phyloP scores from a whole-genome alignment of 2,329 filamentous ascomycete genomes.

The Cyclaneusma minus region DNA sequence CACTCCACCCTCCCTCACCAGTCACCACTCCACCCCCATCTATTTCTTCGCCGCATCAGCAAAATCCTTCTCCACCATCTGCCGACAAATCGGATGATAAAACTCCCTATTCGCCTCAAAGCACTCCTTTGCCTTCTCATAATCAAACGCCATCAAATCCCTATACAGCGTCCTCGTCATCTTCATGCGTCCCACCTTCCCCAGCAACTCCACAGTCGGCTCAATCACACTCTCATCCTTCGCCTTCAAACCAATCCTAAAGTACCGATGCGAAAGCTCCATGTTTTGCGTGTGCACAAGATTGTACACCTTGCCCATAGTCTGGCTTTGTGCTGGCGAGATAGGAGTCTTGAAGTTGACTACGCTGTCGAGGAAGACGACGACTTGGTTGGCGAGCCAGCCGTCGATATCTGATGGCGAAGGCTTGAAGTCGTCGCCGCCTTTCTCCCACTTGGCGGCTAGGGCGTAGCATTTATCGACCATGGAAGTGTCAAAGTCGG shows the following conservation, averaged over 20 bases:
- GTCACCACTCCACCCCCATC: neutral
- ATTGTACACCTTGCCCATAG: slow-evolving; percentile 62
- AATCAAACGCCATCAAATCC: slow-evolving; percentile 58
- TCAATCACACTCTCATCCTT: slow-evolving; percentile 53
- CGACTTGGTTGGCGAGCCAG: slow-evolving; percentile 75
- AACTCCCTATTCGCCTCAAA: slow-evolving; percentile 83
- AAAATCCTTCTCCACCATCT: slow-evolving; percentile 77
- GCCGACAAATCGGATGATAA: slow-evolving; percentile 86
- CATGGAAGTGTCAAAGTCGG: slow-evolving; percentile 75
- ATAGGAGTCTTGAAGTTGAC: slow-evolving; percentile 41
- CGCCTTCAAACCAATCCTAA: slow-evolving; percentile 62
- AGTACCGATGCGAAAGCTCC: slow-evolving; percentile 71
- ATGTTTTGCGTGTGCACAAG: slow-evolving; percentile 67
- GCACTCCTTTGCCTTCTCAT: slow-evolving; percentile 59
- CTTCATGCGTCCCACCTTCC: slow-evolving; percentile 87
- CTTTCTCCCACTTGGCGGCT: slow-evolving; percentile 63
- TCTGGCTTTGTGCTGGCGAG: slow-evolving; percentile 45
- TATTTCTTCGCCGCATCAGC: slow-evolving; percentile 1
- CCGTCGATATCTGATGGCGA: slow-evolving; percentile 49
- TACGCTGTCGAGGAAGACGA: slow-evolving; percentile 77
- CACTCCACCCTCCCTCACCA: too few species aligned
- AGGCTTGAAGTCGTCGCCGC: slow-evolving; percentile 40
- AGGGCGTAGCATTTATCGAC: slow-evolving; percentile 76
- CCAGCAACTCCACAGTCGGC: slow-evolving; percentile 59
- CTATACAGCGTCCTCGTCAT: slow-evolving; percentile 81